Conservation (phyloP, 768 basidiomycete species). For the Suillus fuscotomentosus region DNA sequence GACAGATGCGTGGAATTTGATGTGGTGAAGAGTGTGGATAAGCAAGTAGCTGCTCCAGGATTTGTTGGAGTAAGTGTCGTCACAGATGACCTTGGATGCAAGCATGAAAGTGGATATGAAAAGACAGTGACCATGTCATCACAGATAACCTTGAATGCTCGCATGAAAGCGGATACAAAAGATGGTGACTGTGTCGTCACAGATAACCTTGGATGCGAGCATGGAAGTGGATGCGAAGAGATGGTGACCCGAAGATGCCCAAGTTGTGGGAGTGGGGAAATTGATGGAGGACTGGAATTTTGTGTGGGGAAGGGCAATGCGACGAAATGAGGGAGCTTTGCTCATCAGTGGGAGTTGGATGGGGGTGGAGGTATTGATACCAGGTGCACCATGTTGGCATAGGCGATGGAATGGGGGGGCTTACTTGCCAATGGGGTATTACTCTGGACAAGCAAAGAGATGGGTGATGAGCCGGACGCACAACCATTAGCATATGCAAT, state of each 20-base stretch:
- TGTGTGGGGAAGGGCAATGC: constrained; percentile 66
- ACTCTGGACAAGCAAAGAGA: constrained; percentile 84
- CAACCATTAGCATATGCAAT: constrained; percentile 30
- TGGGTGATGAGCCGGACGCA: constrained; percentile 81
- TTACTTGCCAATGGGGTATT: too few species aligned
- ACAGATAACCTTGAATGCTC: too few species aligned
- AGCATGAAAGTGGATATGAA: constrained; percentile 79
- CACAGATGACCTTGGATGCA: too few species aligned
- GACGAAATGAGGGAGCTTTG: constrained; percentile 57
- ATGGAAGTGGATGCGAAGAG: too few species aligned
- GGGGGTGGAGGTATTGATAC: constrained; percentile 42
- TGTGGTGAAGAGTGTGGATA: too few species aligned
- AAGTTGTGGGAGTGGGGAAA: constrained; percentile 30
- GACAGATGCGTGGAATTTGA: too few species aligned
- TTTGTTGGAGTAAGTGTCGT: constrained; percentile 94
- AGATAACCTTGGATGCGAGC: background rate
- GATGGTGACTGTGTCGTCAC: too few species aligned
- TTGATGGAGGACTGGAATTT: constrained; percentile 56
- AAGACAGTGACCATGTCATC: constrained; percentile 42
- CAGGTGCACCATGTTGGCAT: too few species aligned
- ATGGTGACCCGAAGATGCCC: too few species aligned
- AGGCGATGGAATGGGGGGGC: too few species aligned
- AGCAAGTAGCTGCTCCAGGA: constrained; percentile 56
- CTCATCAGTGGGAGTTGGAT: constrained; percentile 31
- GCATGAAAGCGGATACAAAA: too few species aligned